Evolutionary conservation across 768 basidiomycete species (phyloP), one percentile per base, ranked within the genome.

Genomic region (Trametes gibbosa): DNA sequence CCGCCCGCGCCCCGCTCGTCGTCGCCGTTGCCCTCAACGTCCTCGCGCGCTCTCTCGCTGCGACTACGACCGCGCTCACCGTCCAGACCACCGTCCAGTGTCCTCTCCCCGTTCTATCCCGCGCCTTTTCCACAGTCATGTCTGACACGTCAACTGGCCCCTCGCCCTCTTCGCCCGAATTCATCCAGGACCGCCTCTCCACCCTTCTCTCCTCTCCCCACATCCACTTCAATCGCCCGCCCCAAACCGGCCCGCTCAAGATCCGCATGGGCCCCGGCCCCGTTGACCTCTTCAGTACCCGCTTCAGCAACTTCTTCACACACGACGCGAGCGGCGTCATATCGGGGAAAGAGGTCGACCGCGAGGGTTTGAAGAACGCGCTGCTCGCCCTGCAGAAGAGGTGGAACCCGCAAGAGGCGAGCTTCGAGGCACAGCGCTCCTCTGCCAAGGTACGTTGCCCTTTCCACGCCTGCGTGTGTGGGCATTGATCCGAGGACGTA

Each of bases 271-370:
- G 70, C 19, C 70, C 62, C 1, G 70, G 70, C 6, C 70, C 70
- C 24, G 63, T 71, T 61, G 70, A 71, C 56, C 63, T 71, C 45
- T 71, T 71, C 62, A 67, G 66, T 63, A 71, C 67, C 9, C 64
- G 68, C 47, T 71, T 69, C 59, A 19, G 47, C 23, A 71, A 71
- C 57, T 62, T 55, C 56, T 69, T 68, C 63, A 61, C 70, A 13
- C 17, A 37, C 24, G 67, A 69, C 29, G 69, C 62, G 4, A 57
- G 42, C 9, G 69, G 68, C 25, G 50, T 56, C 55, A 66, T 71
- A 2, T 61, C 50, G 10, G 70, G 69, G 1, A 46, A 62, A 17
- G 53, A 60, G 51, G 69, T 69, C n/a, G 67, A 66, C 53, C 57
- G 62, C 25, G 69, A 64, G 13, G 67, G 63, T 5, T 57, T 71